These are phyloP conservation scores for Rhododendron vialii DNA, from an alignment of 148 eudicot genomes.

Conservation along the genomic window DNA sequence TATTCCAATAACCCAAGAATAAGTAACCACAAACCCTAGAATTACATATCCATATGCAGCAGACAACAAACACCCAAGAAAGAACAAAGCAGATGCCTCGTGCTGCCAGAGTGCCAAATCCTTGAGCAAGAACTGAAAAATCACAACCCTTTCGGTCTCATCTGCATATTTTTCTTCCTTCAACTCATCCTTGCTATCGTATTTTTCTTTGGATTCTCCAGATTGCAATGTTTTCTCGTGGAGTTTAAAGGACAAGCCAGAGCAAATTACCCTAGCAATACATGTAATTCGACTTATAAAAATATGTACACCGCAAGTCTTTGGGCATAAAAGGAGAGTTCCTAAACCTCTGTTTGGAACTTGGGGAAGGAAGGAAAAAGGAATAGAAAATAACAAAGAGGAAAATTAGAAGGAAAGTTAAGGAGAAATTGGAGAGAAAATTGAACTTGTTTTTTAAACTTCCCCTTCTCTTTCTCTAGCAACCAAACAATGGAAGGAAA, in stretches of 20 bases:
- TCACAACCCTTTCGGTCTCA: constrained; percentile 27
- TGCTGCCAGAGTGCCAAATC: constrained; percentile 36
- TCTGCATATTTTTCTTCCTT: constrained; percentile 7
- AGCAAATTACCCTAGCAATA: constrained; percentile 25
- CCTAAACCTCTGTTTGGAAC: background rate
- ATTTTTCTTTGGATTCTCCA: background rate
- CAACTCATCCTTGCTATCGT: constrained; percentile 3
- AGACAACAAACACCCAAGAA: constrained; percentile 48
- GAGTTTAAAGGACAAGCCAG: constrained; percentile 28
- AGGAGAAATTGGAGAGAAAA: too few species aligned
- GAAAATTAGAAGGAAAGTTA: too few species aligned
- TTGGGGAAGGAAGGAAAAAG: too few species aligned
- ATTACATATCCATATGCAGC: constrained; percentile 78
- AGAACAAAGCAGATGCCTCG: background rate
- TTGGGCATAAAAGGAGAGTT: background rate
- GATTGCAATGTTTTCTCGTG: background rate
- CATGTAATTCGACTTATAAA: constrained; percentile 22
- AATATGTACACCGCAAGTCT: background rate
- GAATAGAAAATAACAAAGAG: too few species aligned
- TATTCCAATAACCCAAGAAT: constrained; percentile 70
- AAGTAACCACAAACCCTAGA: constrained; percentile 65
- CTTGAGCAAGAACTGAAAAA: constrained; percentile 47
- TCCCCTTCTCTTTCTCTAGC: too few species aligned
- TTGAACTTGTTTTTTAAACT: too few species aligned
- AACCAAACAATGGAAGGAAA: too few species aligned